Evolutionary conservation across 2,329 filamentous ascomycete species (phyloP).

Genomic region (Venturiaceae sp.): DNA sequence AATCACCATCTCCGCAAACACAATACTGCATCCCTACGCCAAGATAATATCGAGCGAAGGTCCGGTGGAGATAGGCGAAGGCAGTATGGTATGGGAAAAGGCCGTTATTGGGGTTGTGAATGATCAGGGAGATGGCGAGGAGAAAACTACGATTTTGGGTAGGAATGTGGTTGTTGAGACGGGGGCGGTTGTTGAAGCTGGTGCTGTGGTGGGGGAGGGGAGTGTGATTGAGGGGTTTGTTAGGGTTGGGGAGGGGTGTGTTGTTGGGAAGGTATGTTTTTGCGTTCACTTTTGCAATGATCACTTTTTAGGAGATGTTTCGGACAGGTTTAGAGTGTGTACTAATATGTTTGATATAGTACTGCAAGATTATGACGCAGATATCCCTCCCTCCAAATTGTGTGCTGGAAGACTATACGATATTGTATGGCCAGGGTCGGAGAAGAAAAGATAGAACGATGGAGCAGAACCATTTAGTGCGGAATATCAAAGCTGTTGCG

Average conservation of each 20-base stretch:
- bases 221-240: slow-evolving; percentile 1
- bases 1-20: slow-evolving; percentile 68
- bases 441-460: slow-evolving; percentile 30
- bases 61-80: slow-evolving; percentile 32
- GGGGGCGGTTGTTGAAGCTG: slow-evolving; percentile 28
- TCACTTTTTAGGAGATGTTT: no score
- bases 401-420: slow-evolving; percentile 33
- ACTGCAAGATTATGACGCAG: slow-evolving; percentile 32
- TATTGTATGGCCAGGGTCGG: slow-evolving; percentile 30
- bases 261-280: slow-evolving; percentile 31
- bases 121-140: slow-evolving; percentile 8
- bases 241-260: slow-evolving; percentile 19
- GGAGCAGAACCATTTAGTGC: slow-evolving; percentile 11
- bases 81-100: slow-evolving; percentile 69
- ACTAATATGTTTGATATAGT: slow-evolving; percentile 17
- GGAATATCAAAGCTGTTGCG: slow-evolving; percentile 19
- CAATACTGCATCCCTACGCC: slow-evolving; percentile 77
- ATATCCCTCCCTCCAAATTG: slow-evolving; percentile 25
- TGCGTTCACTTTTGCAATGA: background rate
- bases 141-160: slow-evolving; percentile 25
- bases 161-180: slow-evolving; percentile 33
- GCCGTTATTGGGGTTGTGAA: slow-evolving; percentile 17
- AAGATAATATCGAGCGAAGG: slow-evolving; percentile 33
- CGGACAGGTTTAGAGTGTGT: no score
- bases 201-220: background rate